Conservation (phyloP, 345 rosid genomes). For the Hevea brasiliensis region DNA sequence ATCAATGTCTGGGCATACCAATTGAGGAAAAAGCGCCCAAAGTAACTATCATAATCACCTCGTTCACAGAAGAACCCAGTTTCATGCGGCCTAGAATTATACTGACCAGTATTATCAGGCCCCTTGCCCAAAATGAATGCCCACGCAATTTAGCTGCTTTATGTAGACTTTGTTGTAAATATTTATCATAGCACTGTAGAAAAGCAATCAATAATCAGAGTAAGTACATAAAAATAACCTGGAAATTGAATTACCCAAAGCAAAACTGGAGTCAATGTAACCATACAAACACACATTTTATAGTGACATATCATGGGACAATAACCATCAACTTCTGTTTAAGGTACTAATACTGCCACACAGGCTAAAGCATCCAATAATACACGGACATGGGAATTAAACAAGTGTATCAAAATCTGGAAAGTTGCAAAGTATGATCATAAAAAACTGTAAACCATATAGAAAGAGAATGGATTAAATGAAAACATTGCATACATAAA, state of each 20-base stretch:
- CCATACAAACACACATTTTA: background rate
- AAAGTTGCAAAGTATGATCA: background rate
- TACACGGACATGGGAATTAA: background rate
- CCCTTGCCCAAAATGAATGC: conserved; percentile 80
- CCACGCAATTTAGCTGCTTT: conserved; percentile 81
- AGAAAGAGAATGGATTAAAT: background rate
- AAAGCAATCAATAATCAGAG: conserved; percentile 16
- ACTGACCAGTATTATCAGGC: conserved; percentile 89
- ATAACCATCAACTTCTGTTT: background rate
- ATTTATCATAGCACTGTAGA: conserved; percentile 85
- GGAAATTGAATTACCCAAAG: background rate
- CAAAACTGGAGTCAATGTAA: background rate
- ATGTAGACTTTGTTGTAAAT: conserved; percentile 62
- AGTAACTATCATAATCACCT: conserved; percentile 94
- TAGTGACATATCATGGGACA: background rate
- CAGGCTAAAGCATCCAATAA: background rate
- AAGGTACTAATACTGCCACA: background rate
- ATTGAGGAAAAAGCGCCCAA: conserved; percentile 85
- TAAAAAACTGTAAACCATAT: background rate
- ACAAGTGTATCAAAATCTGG: background rate
- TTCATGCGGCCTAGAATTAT: conserved; percentile 87
- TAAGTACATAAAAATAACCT: background rate
- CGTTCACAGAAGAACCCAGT: conserved; percentile 86
- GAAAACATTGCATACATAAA: background rate
- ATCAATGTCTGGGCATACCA: conserved; percentile 81